phyloP scores from a whole-genome alignment of 768 basidiomycete genomes.

The Hypsizygus marmoreus region DNA sequence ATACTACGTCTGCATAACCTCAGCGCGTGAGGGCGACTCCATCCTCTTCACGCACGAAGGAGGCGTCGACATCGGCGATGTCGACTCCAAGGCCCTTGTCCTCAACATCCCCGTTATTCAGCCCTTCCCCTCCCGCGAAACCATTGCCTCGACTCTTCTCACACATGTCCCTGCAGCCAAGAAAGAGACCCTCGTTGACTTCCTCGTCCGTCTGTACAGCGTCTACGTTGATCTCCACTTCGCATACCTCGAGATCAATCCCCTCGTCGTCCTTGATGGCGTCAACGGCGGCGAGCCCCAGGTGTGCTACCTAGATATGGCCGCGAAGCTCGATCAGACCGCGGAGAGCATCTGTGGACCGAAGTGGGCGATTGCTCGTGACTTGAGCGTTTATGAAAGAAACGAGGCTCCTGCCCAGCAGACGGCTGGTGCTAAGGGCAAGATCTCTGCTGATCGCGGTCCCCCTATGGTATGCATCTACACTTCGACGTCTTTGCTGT shows the following conservation, averaged over 20 bases:
- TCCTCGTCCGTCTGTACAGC: constrained; percentile 91
- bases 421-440: constrained; percentile 44
- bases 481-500: too few species aligned
- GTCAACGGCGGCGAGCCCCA: constrained; percentile 65
- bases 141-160: constrained; percentile 76
- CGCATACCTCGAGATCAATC: constrained; percentile 99
- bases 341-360: constrained; percentile 97
- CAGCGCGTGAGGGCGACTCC: constrained; percentile 88
- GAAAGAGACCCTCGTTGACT: constrained; percentile 92
- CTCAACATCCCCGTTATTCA: constrained; percentile 76
- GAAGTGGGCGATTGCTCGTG: constrained; percentile 98
- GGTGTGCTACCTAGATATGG: constrained; percentile 98
- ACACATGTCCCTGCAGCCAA: constrained; percentile 80
- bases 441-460: constrained; percentile 86
- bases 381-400: constrained; percentile 71
- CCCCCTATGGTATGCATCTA: constrained; percentile 82
- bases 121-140: constrained; percentile 81
- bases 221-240: constrained; percentile 99
- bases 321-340: constrained; percentile 99
- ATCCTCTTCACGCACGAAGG: constrained; percentile 99
- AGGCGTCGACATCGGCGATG: constrained; percentile 98
- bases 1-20: constrained; percentile 98
- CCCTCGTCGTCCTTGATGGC: constrained; percentile 90
- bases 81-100: constrained; percentile 94
- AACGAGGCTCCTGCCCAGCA: constrained; percentile 41